Conservation (phyloP, 768 basidiomycete genomes). For the Pholiota microspora region DNA sequence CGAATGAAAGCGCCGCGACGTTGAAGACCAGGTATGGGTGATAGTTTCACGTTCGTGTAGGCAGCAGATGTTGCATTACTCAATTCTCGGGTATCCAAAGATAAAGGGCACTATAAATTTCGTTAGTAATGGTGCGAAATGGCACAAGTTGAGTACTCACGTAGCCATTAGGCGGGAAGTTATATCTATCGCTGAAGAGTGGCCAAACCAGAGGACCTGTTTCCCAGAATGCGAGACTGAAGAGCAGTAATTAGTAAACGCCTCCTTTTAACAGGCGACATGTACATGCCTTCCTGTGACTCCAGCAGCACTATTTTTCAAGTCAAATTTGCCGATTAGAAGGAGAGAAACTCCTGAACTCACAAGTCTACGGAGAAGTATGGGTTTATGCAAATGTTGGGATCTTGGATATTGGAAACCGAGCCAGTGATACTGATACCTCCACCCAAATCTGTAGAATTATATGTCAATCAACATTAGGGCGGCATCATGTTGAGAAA, state of each 20-base stretch:
- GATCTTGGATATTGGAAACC: slow-evolving; percentile 11
- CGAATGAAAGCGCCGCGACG: slow-evolving; percentile 1
- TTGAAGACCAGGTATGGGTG: background rate
- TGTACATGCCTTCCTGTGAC: background rate
- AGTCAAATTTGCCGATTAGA: background rate
- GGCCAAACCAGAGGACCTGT: slow-evolving; percentile 1
- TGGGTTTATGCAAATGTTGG: slow-evolving; percentile 12
- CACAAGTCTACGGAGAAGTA: slow-evolving; percentile 8
- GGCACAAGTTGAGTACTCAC: background rate
- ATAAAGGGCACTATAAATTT: background rate
- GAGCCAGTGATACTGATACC: slow-evolving; percentile 19
- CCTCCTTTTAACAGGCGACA: too few species aligned
- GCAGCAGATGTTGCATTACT: background rate
- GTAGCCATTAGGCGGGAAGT: background rate
- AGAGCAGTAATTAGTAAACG: background rate
- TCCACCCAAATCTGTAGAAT: slow-evolving; percentile 16
- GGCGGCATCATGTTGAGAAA: background rate
- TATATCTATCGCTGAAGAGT: background rate
- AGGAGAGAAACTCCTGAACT: slow-evolving; percentile 9
- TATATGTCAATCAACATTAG: background rate
- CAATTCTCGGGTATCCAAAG: background rate
- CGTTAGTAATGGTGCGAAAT: background rate
- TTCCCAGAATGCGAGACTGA: slow-evolving; percentile 1
- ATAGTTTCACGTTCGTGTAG: background rate
- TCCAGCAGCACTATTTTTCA: slow-evolving; percentile 8